A percentile compares a stretch with the other conserved stretches of the same genome.
Evolutionary conservation across 2,329 filamentous ascomycete species (phyloP).

Genomic region (Macroventuria anomochaeta): DNA sequence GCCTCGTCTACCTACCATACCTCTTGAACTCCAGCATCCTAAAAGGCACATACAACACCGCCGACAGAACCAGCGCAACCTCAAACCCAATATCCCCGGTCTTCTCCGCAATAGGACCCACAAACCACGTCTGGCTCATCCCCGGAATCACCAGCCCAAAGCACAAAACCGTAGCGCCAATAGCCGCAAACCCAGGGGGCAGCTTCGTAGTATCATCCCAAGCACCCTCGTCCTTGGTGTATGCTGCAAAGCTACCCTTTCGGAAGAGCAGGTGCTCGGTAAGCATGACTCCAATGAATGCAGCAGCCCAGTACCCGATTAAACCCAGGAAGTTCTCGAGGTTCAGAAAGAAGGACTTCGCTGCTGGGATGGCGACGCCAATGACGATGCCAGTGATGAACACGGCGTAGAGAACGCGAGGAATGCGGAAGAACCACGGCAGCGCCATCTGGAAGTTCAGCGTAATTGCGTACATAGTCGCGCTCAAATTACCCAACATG

Average conservation of each 20-base stretch:
- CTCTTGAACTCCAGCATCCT: conserved; percentile 49
- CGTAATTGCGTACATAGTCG: conserved; percentile 67
- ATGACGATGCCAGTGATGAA: conserved; percentile 66
- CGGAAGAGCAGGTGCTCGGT: conserved; percentile 52
- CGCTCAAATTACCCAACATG: conserved; percentile 65
- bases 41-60: conserved; percentile 54
- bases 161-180: conserved; percentile 47
- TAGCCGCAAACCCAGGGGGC: conserved; percentile 51
- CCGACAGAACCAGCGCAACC: conserved; percentile 61
- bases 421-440: conserved; percentile 62
- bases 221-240: conserved; percentile 48
- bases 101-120: conserved; percentile 64
- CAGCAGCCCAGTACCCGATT: conserved; percentile 47
- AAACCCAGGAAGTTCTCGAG: conserved; percentile 52
- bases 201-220: conserved; percentile 51
- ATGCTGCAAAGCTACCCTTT: conserved; percentile 35
- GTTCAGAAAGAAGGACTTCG: conserved; percentile 63
- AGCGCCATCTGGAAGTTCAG: conserved; percentile 70
- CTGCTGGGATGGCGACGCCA: conserved; percentile 63
- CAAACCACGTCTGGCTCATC: conserved; percentile 68
- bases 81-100: conserved; percentile 73
- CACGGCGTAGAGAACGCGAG: conserved; percentile 64
- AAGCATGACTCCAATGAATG: conserved; percentile 41
- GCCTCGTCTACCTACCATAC: conserved; percentile 26
- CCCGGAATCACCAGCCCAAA: conserved; percentile 63